phyloP scores from a whole-genome alignment of 176 grass and related monocot species.

The Aegilops bicornis region DNA sequence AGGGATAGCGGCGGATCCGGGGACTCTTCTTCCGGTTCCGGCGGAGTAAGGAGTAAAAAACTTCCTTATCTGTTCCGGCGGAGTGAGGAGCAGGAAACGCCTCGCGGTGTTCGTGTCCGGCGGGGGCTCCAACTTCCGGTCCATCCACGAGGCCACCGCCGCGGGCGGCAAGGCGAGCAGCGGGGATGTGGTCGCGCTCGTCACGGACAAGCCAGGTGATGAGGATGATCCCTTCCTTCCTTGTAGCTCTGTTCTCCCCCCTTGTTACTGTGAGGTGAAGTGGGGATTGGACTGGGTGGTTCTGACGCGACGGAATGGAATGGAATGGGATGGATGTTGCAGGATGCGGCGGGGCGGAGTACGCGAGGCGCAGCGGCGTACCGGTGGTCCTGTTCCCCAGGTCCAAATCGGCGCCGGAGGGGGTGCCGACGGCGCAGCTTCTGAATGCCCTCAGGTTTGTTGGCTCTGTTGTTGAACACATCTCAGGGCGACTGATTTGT shows the following conservation, averaged over 20 bases:
- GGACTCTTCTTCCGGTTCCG: neutral
- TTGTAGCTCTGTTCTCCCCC: too few relatives aligned
- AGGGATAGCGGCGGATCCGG: neutral
- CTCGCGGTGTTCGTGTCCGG: slow-evolving; percentile 67
- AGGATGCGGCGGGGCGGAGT: slow-evolving; percentile 72
- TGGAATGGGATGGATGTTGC: neutral
- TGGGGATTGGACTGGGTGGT: neutral
- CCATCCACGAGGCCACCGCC: slow-evolving; percentile 36
- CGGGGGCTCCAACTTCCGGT: slow-evolving; percentile 51
- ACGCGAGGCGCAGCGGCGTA: slow-evolving; percentile 58
- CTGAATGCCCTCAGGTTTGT: slow-evolving; percentile 48
- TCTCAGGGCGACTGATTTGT: neutral
- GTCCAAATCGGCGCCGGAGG: slow-evolving; percentile 53
- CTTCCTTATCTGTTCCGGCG: too few relatives aligned
- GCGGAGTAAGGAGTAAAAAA: neutral
- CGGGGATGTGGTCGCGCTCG: slow-evolving; percentile 44
- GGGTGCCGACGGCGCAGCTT: slow-evolving; percentile 45
- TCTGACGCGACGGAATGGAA: neutral
- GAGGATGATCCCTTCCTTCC: neutral
- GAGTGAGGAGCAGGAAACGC: neutral
- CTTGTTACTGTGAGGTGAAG: neutral
- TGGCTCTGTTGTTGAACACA: too few relatives aligned
- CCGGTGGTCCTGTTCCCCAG: slow-evolving; percentile 61
- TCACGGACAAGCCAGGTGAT: slow-evolving; percentile 54
- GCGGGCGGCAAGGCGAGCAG: slow-evolving; percentile 18